Percentiles rank a stretch among this genome's conserved stretches.
phyloP scores from a whole-genome alignment of 2,329 filamentous ascomycete genomes.

The Hymenoscyphus fraxineus region DNA sequence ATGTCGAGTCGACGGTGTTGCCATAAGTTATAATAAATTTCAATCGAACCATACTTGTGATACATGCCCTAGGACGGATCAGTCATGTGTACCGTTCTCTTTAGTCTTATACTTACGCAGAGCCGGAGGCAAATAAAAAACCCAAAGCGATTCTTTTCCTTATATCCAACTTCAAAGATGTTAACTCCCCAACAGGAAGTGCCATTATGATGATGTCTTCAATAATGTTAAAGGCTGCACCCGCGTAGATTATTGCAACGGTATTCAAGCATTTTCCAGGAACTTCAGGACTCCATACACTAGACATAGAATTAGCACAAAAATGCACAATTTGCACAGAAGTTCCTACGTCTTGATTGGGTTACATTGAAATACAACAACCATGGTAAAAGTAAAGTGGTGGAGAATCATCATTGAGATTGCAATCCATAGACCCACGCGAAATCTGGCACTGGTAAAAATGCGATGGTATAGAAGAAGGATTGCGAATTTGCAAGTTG shows the following conservation, averaged over 20 bases:
- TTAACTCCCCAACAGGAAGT: slow-evolving; percentile 61
- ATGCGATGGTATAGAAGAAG: slow-evolving; percentile 24
- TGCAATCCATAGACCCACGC: slow-evolving; percentile 9
- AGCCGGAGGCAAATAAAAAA: slow-evolving; percentile 63
- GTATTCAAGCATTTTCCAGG: slow-evolving; percentile 52
- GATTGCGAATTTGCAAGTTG: slow-evolving; percentile 22
- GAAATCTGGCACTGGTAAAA: slow-evolving; percentile 19
- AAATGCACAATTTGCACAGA: neutral
- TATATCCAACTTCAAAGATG: slow-evolving; percentile 56
- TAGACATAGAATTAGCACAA: neutral
- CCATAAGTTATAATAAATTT: slow-evolving; percentile 50
- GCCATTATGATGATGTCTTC: slow-evolving; percentile 65
- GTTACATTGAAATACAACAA: slow-evolving; percentile 23
- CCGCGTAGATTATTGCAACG: slow-evolving; percentile 61
- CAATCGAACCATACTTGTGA: slow-evolving; percentile 54
- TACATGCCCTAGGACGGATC: slow-evolving; percentile 42
- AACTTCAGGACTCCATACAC: slow-evolving; percentile 20
- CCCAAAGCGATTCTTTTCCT: slow-evolving; percentile 65
- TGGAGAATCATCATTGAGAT: slow-evolving; percentile 13
- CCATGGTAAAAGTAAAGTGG: slow-evolving; percentile 17
- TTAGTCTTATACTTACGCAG: slow-evolving; percentile 49
- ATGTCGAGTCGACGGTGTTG: slow-evolving; percentile 21
- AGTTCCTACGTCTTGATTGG: slow-evolving; percentile 14
- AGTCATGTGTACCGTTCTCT: neutral
- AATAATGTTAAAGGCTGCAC: slow-evolving; percentile 64